Base-by-base conservation (phyloP, 192 early-diverging fungal genomes). In the Backusella liffmaniae region DNA sequence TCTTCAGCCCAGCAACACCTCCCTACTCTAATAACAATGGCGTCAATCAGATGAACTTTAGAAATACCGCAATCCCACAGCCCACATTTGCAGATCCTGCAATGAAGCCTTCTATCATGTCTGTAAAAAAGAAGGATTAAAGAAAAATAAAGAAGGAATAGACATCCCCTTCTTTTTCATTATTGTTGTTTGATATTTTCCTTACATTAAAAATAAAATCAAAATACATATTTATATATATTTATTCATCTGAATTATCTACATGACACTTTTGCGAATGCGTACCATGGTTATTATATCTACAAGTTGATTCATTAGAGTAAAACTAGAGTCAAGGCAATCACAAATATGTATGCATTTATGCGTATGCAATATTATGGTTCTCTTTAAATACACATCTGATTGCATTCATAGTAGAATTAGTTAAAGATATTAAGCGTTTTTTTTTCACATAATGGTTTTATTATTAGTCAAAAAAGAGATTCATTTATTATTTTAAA, bases 61-160 rank as follows among this genome's bases (percentile, higher is more conserved):
- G 70, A 51, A 34, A 39, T 8, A 72, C 70, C n/a, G 41, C 42
- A 4, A 16, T 73, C 15, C 72, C 72, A 18, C 72, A 73, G 56
- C 72, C 72, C 18, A 73, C 72, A 23, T 73, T 73, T 73, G 72
- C 39, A 56, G 39, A 71, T 49, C 66, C 29, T 21, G 44, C 35
- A n/a, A 71, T 71, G 70, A 39, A 10, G 2, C 56, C 56, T 29
- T 62, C 56, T 62, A 62, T 44, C 41, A 71, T 49, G 41, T 71
- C 70, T 42, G 42, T 71, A 30, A 71, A 71, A 49, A 71, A 71
- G 70, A 71, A 71, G 32, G 70, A 71, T 71, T 71, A 71, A 46
- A 67, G 10, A 68, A 62, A 59, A 29, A 32, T 3, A 32, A 29
- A 62, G 4, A 62, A 62, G 23, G 10, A 62, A 29, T 29, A 62